Evolutionary conservation across 2,329 filamentous ascomycete species (phyloP), one percentile per base, ranked within the genome.

Genomic region (Rhynchosporium secalis): DNA sequence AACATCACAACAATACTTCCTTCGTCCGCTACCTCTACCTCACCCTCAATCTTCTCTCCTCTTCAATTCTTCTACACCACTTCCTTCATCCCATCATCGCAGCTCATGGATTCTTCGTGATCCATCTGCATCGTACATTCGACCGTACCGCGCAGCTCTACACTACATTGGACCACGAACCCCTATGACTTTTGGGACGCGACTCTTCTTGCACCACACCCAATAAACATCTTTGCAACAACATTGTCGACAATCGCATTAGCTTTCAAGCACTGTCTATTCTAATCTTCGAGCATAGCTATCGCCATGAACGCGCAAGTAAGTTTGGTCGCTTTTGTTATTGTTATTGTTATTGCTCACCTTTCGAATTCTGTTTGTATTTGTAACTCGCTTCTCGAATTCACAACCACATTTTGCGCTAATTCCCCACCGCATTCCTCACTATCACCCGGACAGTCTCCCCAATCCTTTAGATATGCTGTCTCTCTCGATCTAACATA

Each of bases 241-340:
- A 58, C 56, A 56, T 59, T 51, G 43, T 31, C 56, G 26, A 57
- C 58, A 59, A 59, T 65, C 48, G 54, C 66, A 61, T 40, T 62
- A 54, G 52, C 63, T 65, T 61, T 63, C 65, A 48, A 56, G 58
- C 60, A 65, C 65, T 67, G 41, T 58, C 65, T 64, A 65, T 64
- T 63, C 62, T 65, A 66, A 64, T 66, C 61, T 41, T 60, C 46
- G 51, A 63, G 61, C 62, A 66, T 68, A 61, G 55, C 69, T 65
- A 68, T 51, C 52, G 73, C 63, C 60, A 79, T 79, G 77, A 77
- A 78, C 70, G 75, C 76, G 49, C 76, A 75, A 71, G 77, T 79
- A 73, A 72, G 75, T 71, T 62, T 31, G 8, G 26, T 48, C 46
- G 46, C 52, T 58, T 31, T 59, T 63, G 33, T 64, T 63, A 20